These are phyloP conservation scores for Solanum sitiens DNA, from an alignment of 257 asterid genomes.

Conservation along the genomic window DNA sequence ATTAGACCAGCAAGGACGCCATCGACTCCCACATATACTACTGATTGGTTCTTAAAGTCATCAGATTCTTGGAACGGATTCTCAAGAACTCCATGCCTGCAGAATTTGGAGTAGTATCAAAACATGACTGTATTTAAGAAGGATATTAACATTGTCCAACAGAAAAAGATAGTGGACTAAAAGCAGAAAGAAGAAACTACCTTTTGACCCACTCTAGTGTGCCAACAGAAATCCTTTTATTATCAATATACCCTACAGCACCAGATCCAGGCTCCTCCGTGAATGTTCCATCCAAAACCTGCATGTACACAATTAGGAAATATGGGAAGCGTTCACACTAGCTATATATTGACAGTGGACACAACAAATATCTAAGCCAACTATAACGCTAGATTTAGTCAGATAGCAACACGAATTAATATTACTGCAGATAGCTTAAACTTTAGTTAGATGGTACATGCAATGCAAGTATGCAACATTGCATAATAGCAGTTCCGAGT, in stretches of 20 bases:
- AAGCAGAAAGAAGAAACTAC: slow-evolving; percentile 20
- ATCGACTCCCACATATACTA: slow-evolving; percentile 85
- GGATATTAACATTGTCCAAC: neutral
- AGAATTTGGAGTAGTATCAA: neutral
- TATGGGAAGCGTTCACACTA: neutral
- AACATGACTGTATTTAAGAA: neutral
- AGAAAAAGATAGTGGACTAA: neutral
- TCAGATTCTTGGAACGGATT: slow-evolving; percentile 57
- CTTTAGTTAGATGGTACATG: neutral
- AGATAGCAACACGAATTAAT: neutral
- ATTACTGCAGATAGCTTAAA: neutral
- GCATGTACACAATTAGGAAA: slow-evolving; percentile 8
- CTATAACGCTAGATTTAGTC: neutral
- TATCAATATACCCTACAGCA: slow-evolving; percentile 71
- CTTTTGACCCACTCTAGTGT: slow-evolving; percentile 91
- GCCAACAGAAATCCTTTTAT: slow-evolving; percentile 75
- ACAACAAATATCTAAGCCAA: neutral
- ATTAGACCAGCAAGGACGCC: slow-evolving; percentile 79
- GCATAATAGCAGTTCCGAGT: neutral
- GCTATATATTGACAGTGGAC: neutral
- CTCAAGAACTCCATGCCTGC: slow-evolving; percentile 73
- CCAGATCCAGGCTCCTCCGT: slow-evolving; percentile 99
- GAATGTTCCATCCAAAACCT: slow-evolving; percentile 81
- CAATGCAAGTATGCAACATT: neutral
- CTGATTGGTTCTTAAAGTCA: slow-evolving; percentile 82